Conservation (phyloP, 83 land plant genomes). For the Picea mariana region DNA sequence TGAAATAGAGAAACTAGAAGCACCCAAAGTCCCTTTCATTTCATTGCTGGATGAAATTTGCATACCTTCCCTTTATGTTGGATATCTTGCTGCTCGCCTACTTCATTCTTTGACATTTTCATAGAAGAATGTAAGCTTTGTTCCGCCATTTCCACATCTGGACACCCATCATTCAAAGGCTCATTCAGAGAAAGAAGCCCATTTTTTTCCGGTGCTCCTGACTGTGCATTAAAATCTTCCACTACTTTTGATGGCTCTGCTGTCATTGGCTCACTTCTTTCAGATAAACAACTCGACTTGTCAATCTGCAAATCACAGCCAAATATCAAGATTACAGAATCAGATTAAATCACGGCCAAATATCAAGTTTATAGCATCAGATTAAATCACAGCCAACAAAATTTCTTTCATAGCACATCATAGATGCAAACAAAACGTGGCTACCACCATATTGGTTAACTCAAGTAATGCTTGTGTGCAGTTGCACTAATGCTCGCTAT, state of each 20-base stretch:
- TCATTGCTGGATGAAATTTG: neutral
- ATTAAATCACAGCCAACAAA: neutral
- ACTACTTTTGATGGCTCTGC: neutral
- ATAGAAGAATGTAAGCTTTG: neutral
- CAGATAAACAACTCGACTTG: neutral
- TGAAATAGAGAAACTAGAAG: neutral
- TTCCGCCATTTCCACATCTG: constrained; percentile 4
- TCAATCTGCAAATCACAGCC: neutral
- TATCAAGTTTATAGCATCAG: neutral
- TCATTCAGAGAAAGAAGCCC: neutral
- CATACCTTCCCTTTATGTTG: neutral
- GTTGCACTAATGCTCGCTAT: too few species aligned
- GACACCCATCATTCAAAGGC: neutral
- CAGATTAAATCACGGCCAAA: neutral
- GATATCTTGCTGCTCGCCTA: neutral
- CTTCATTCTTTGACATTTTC: neutral
- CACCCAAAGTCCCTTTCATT: neutral
- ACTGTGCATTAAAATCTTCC: neutral
- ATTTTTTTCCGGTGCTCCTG: neutral
- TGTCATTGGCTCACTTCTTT: neutral
- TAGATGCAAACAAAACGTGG: too few species aligned
- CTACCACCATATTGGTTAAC: too few species aligned
- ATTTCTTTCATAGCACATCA: too few species aligned
- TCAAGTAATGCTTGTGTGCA: too few species aligned
- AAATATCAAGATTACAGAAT: neutral